phyloP scores from a whole-genome alignment of 192 early-diverging fungal species.

The Mortierella alpina region DNA sequence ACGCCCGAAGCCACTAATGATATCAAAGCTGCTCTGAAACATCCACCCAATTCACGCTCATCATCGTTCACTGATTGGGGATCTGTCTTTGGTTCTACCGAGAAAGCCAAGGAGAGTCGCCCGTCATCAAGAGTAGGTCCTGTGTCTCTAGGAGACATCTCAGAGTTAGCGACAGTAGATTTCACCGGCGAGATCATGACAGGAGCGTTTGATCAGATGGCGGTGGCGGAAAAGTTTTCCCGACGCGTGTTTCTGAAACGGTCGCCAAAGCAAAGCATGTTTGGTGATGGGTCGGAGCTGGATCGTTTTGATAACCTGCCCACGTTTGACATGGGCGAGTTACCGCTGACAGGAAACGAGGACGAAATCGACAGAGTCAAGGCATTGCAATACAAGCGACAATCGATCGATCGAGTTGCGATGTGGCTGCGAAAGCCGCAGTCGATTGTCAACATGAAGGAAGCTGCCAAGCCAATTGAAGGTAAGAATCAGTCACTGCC shows the following conservation, averaged over 20 bases:
- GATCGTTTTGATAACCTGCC: conserved; percentile 45
- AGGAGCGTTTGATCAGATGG: not conserved
- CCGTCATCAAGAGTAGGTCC: conserved; percentile 21
- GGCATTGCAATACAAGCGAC: conserved; percentile 9
- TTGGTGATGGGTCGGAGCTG: conserved; percentile 44
- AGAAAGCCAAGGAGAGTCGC: conserved; percentile 26
- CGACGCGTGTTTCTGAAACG: conserved; percentile 29
- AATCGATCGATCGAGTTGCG: conserved; percentile 33
- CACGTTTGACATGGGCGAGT: not conserved
- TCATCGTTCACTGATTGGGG: conserved; percentile 35
- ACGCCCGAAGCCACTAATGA: not conserved
- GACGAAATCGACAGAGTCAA: not conserved
- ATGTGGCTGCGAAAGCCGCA: conserved; percentile 46
- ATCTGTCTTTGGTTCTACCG: conserved; percentile 13
- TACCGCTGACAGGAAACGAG: not conserved
- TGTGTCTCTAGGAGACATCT: conserved; percentile 9
- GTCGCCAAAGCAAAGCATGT: conserved; percentile 28
- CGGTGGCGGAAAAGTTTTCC: conserved; percentile 9
- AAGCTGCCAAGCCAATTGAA: conserved; percentile 11
- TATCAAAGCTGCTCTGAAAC: not conserved
- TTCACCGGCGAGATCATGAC: conserved; percentile 5
- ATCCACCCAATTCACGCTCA: conserved; percentile 19
- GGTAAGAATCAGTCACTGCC: not conserved
- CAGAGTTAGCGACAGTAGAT: conserved; percentile 20
- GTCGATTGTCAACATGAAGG: conserved; percentile 35